These are phyloP conservation scores for Trichocladium uniseriatum DNA, from an alignment of 495 filamentous ascomycete genomes.

Conservation along the genomic window DNA sequence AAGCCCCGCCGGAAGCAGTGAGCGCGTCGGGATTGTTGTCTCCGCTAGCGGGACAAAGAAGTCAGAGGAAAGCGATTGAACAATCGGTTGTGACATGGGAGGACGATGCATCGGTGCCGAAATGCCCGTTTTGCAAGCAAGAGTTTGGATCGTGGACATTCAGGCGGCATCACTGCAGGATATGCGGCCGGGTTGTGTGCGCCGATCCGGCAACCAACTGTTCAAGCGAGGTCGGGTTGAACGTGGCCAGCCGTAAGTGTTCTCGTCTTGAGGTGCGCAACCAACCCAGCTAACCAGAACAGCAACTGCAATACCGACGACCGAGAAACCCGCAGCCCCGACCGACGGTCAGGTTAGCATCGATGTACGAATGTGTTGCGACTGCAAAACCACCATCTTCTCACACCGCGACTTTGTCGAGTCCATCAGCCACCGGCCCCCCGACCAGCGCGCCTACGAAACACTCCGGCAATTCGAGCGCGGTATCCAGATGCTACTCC, in stretches of 20 bases:
- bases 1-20: conserved; percentile 50
- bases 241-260: conserved; percentile 57
- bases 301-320: conserved; percentile 31
- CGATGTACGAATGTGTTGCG: conserved; percentile 83
- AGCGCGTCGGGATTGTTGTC: conserved; percentile 25
- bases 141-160: conserved; percentile 86
- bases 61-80: conserved; percentile 68
- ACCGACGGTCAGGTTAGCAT: conserved; percentile 49
- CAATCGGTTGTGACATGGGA: conserved; percentile 93
- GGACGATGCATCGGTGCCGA: conserved; percentile 69
- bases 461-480: conserved; percentile 82
- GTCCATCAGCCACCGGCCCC: conserved; percentile 56
- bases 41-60: conserved; percentile 38
- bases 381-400: conserved; percentile 80
- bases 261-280: too few species aligned
- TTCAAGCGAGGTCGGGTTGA: conserved; percentile 73
- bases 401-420: conserved; percentile 71
- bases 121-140: conserved; percentile 90
- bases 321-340: conserved; percentile 49
- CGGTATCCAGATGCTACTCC: conserved; percentile 75
- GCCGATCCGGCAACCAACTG: conserved; percentile 75
- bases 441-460: conserved; percentile 74
- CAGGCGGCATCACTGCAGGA: conserved; percentile 84
- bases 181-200: conserved; percentile 89
- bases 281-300: not conserved